Evolutionary conservation across 2,329 filamentous ascomycete species (phyloP).

Genomic region (Sporothrix inflata): DNA sequence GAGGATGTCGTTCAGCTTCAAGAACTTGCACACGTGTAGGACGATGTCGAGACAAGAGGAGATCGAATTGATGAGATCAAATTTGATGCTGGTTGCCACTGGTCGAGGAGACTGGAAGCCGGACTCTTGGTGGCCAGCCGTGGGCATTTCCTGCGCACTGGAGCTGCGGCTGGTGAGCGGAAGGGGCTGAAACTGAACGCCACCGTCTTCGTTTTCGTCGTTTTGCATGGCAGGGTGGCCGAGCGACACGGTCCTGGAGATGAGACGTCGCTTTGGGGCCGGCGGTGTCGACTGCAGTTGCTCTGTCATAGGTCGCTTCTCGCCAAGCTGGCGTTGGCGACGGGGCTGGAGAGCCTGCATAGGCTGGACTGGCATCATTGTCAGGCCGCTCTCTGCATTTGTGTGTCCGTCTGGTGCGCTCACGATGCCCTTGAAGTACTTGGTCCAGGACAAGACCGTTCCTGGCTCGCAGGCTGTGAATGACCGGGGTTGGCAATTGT

Average conservation of each 20-base stretch:
- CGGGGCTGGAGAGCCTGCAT: neutral
- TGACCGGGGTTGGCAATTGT: neutral
- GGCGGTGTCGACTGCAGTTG: neutral
- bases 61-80: conserved; percentile 51
- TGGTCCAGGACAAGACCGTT: conserved; percentile 32
- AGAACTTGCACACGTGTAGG: conserved; percentile 57
- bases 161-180: conserved; percentile 5
- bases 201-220: neutral
- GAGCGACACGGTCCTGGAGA: neutral
- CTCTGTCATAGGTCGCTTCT: neutral
- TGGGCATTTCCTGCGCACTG: neutral
- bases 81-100: conserved; percentile 22
- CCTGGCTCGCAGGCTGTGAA: conserved; percentile 11
- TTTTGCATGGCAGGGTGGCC: neutral
- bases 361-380: neutral
- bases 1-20: conserved; percentile 61
- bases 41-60: conserved; percentile 55
- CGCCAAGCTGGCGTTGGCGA: neutral
- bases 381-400: neutral
- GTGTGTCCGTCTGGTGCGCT: neutral
- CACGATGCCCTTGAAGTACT: conserved; percentile 31
- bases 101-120: neutral
- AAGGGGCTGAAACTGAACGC: neutral
- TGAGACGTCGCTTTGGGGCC: conserved; percentile 4
- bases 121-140: neutral